Evolutionary conservation across 805 yeast genomes (phyloP), one percentile per base, ranked within the genome.

Genomic region (Saturnispora dispora): DNA sequence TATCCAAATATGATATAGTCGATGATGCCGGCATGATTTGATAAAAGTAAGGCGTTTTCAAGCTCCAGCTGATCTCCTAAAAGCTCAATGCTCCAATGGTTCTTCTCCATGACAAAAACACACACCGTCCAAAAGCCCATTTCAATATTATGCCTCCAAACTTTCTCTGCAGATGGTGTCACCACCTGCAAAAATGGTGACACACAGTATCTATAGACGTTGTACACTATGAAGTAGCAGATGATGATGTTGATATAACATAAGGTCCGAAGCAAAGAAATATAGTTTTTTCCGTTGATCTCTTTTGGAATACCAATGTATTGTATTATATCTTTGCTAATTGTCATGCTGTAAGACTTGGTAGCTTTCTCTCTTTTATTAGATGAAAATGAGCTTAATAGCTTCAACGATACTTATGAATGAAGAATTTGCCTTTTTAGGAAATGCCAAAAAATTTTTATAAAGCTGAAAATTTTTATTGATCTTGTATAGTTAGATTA

Each of bases 11-110:
- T 66, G 20, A 81, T 59, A 62, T 82, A 80, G 63, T 88, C 96
- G 13, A 79, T 76, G 8, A 83, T 58, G 0, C 93, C 82, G 47
- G 73, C 72, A 62, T 88, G 96, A 59, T 88, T 88, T 47, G 78
- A 66, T 7, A 68, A 60, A 37, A 68, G 47, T 28, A 68, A 48
- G 0, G 72, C 64, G 45, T 64, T 60, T 48, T 74, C 75, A 30
- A 65, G 59, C 52, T 69, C 70, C 46, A 70, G 53, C 4, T 58
- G 48, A 59, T 77, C 82, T 13, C 81, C 85, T 11, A 67, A 52
- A 1, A 77, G 54, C 20, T 62, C 58, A 15, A 77, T 57, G 15
- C 64, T 54, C 17, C 76, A 72, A 4, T 64, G 57, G 55, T 73
- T 74, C 45, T 63, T 35, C 51, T 61, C 67, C 53, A 66, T 44